Conservation (phyloP, 2,329 filamentous ascomycete species). For the Epichloe glyceriae region DNA sequence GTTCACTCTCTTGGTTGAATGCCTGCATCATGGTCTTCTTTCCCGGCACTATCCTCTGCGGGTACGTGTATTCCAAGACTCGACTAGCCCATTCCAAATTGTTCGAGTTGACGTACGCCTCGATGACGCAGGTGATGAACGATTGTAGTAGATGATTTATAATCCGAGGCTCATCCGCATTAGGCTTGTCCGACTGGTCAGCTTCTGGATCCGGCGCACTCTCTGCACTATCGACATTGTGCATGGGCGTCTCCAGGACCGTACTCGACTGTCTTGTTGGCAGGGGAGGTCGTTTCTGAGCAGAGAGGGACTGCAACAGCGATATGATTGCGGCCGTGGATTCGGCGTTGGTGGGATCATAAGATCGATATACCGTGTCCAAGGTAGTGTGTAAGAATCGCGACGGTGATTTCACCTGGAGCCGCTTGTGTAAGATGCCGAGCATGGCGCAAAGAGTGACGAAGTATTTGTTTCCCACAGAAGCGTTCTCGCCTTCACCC, state of each 20-base stretch:
- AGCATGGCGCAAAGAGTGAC: constrained; percentile 59
- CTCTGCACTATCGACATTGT: constrained; percentile 38
- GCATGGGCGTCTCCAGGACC: constrained; percentile 40
- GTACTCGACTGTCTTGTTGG: constrained; percentile 47
- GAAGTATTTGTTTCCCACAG: constrained; percentile 38
- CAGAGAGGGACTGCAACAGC: constrained; percentile 56
- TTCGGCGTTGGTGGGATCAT: constrained; percentile 49
- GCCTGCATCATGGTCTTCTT: constrained; percentile 48
- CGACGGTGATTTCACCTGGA: constrained; percentile 66
- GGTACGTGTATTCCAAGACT: constrained; percentile 55
- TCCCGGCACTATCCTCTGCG: constrained; percentile 48
- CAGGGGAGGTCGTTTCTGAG: constrained; percentile 50
- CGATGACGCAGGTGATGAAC: constrained; percentile 66
- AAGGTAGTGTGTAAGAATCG: constrained; percentile 68
- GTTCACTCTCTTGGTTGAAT: constrained; percentile 49
- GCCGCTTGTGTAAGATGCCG: constrained; percentile 56
- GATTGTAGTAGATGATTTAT: constrained; percentile 55
- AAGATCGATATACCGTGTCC: constrained; percentile 55
- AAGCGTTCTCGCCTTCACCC: constrained; percentile 24
- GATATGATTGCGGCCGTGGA: constrained; percentile 59
- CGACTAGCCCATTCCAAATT: constrained; percentile 49
- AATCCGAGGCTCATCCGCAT: constrained; percentile 45
- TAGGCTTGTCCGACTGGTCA: constrained; percentile 18
- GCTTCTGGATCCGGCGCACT: constrained; percentile 52
- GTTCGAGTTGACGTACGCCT: constrained; percentile 55